Evolutionary conservation across 352 stramenopile species (phyloP), one percentile per base, ranked within the genome.

Genomic region (Phytopythium sindhum): DNA sequence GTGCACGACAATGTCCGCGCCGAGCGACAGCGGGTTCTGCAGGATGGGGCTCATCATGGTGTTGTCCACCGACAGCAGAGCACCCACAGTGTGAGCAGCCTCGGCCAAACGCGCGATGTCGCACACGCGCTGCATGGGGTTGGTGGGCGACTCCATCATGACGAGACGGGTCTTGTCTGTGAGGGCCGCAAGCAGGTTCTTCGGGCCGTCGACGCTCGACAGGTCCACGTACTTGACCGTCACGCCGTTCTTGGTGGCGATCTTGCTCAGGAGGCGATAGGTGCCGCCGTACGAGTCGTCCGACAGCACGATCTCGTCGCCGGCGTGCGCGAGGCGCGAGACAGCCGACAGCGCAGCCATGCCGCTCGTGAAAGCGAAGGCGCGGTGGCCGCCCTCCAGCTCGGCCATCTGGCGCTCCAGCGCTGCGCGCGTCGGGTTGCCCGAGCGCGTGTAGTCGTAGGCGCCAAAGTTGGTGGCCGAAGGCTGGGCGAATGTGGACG

Each of bases 261-360:
- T 78, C 44, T 96, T 90, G 67, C 79, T 82, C 44, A 99, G 75
- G 33, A 98, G 75, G 31, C 95, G 93, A 60, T 98, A 95, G 0
- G 98, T 98, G 39, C 97, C 97, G 57, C 98, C 97, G 76, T 99
- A 99, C 24, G 97, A 90, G 73, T 99, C 96, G 55, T 97, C 84
- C 28, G 90, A 97, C 31, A 98, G 65, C 28, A 99, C 70, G 45
- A 99, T 90, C 55, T 97, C 88, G 59, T 98, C 84, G n/a, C 94
- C 94, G 1, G 80, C 73, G 57, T 91, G 82, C 39, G 97, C 90
- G 23, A 98, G 80, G 39, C 97, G 83, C 48, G 86, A 93, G 51
- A 99, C 84, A 6, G 96, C 85, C 19, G 90, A 93, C n/a, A 97
- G 83, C 19, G 96, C 97, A 14, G 96, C 96, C 95, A 99, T 98